Evolutionary conservation across 2,329 filamentous ascomycete genomes (phyloP), one percentile per base, ranked within the genome.

Genomic region (Fusarium sp.): DNA sequence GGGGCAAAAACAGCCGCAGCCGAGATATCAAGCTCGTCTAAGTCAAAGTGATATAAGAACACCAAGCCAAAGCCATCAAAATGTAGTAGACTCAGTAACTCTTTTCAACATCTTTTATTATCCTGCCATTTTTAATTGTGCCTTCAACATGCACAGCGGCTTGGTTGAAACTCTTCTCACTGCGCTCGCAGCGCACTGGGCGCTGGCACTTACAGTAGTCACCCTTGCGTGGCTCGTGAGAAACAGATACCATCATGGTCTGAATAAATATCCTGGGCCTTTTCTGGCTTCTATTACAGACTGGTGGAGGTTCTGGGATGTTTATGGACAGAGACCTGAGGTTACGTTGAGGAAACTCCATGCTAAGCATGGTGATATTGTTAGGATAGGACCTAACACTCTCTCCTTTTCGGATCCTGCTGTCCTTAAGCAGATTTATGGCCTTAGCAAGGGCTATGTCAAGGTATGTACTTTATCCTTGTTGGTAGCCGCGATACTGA

Each of bases 401-500:
- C 80, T 96, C 2, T 93, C 91, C 0, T 94, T 96, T 74, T 87
- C 91, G 5, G 87, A 93, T 70, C 92, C 93, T 0, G 87, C 87
- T 62, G 91, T 92, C 0, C 83, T 95, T 71, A 92, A 92, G 80
- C 82, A 84, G 13, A 94, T 96, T 46, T 97, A 96, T 77, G 92
- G 92, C 0, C 80, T 95, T 45, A 95, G 94, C 78, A 94, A 94
- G 79, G 92, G 92, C 0, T 92, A 94, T 72, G 82, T 87, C 49
- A 96, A 96, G 87, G 92, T 92, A 79, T 49, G 20, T 49, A 1
- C 5, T 24, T 16, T 1, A 3, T 0, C 4, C 4, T 81, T 85
- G 24, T 94, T 22, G 22, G 22, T 22, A 22, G 22, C 22, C 6
- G 2, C 2, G 46, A 9, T 38, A 11, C 29, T 68, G 2, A 59